Conservation (phyloP, 2,329 filamentous ascomycete species). For the Parascedosporium putredinis region DNA sequence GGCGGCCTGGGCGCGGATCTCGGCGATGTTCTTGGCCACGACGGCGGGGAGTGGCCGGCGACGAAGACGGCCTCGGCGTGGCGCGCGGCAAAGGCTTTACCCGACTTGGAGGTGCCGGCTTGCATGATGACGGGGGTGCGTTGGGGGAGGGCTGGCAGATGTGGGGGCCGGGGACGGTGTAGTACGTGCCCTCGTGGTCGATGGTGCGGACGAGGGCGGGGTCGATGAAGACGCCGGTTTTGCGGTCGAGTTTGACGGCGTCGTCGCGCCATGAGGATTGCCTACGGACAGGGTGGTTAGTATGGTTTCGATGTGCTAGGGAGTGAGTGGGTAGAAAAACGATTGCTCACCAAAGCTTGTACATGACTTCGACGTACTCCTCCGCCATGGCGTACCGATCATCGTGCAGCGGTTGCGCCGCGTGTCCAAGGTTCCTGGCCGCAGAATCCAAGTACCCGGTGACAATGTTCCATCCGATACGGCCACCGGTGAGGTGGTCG, state of each 20-base stretch:
- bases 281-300: too few species aligned
- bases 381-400: slow-evolving; percentile 50
- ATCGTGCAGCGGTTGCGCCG: slow-evolving; percentile 36
- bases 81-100: slow-evolving; percentile 49
- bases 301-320: too few species aligned
- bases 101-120: slow-evolving; percentile 50
- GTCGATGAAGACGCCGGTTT: slow-evolving; percentile 36
- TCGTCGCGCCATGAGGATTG: slow-evolving; percentile 47
- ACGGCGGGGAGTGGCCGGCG: slow-evolving; percentile 42
- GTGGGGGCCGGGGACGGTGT: slow-evolving; percentile 47
- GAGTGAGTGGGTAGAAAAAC: neutral
- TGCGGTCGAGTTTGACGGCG: slow-evolving; percentile 44
- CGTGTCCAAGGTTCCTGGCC: slow-evolving; percentile 49
- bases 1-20: slow-evolving; percentile 41
- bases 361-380: slow-evolving; percentile 46
- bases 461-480: slow-evolving; percentile 43
- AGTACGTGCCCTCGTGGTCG: slow-evolving; percentile 51
- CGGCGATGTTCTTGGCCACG: slow-evolving; percentile 44
- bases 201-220: slow-evolving; percentile 45
- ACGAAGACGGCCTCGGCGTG: slow-evolving; percentile 58
- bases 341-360: slow-evolving; percentile 48
- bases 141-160: slow-evolving; percentile 53
- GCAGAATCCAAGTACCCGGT: slow-evolving; percentile 59
- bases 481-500: slow-evolving; percentile 56
- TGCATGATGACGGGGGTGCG: slow-evolving; percentile 55